A percentile compares a stretch with the other conserved stretches of the same genome.
Conservation (phyloP, 108 stramenopile genomes). For the Nitzschia palea region DNA sequence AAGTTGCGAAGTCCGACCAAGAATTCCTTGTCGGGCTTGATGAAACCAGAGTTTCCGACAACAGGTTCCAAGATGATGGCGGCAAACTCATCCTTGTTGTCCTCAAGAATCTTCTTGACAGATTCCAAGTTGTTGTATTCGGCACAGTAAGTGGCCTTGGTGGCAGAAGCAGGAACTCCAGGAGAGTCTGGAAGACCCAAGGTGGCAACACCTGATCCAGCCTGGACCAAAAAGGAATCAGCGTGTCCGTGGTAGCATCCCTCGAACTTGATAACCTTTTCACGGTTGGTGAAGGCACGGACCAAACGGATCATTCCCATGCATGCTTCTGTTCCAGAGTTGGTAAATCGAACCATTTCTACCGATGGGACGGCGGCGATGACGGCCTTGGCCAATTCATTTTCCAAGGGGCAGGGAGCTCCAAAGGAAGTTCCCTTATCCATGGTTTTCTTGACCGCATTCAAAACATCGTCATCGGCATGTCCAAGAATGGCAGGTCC, state of each 20-base stretch:
- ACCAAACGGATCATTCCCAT: constrained; percentile 99
- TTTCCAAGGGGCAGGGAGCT: constrained; percentile 95
- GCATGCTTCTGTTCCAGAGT: constrained; percentile 98
- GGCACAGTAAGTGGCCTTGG: constrained; percentile 92
- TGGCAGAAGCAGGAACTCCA: constrained; percentile 92
- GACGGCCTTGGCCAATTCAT: constrained; percentile 95
- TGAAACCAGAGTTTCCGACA: constrained; percentile 99
- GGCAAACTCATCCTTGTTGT: constrained; percentile 92
- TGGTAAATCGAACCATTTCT: constrained; percentile 99
- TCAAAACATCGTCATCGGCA: constrained; percentile 95
- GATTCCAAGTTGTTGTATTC: constrained; percentile 95
- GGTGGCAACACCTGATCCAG: constrained; percentile 97
- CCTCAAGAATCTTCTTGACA: constrained; percentile 87
- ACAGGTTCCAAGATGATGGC: constrained; percentile 97
- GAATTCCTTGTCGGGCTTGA: constrained; percentile 95
- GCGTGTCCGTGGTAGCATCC: constrained; percentile 99
- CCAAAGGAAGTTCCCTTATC: constrained; percentile 98
- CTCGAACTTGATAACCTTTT: constrained; percentile 98
- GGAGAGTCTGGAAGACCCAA: constrained; percentile 96
- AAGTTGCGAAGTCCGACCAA: constrained; percentile 90
- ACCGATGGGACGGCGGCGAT: constrained; percentile 97
- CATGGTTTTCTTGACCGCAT: constrained; percentile 89
- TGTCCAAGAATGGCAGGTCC: constrained; percentile 98
- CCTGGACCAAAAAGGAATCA: constrained; percentile 97
- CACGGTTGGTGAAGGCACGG: constrained; percentile 92